Evolutionary conservation across 805 yeast species (phyloP).

Genomic region (Zygosaccharomyces siamensis): DNA sequence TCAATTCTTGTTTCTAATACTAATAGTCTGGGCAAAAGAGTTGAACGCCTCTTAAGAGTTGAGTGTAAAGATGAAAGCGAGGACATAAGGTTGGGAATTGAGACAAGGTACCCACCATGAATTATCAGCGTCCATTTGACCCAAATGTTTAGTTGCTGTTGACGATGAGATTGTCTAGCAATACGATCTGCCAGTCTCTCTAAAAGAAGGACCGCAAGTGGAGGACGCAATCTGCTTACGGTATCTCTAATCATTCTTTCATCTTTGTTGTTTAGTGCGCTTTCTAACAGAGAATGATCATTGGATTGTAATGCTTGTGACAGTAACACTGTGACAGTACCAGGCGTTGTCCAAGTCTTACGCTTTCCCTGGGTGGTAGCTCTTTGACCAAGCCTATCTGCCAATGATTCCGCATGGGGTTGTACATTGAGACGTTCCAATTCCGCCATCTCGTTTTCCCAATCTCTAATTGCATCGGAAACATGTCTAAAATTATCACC

Average conservation of each 20-base stretch:
- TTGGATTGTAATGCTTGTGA: constrained; percentile 84
- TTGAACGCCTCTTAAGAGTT: constrained; percentile 60
- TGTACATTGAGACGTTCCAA: constrained; percentile 39
- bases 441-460: constrained; percentile 39
- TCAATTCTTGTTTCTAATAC: constrained; percentile 81
- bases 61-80: constrained; percentile 60
- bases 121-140: constrained; percentile 78
- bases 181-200: constrained; percentile 56
- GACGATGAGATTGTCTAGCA: constrained; percentile 53
- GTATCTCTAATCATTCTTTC: constrained; percentile 50
- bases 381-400: constrained; percentile 41
- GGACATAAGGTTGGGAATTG: constrained; percentile 45
- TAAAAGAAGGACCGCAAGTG: constrained; percentile 51
- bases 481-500: constrained; percentile 62
- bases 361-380: constrained; percentile 20
- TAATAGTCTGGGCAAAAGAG: constrained; percentile 63
- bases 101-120: constrained; percentile 66
- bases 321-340: constrained; percentile 77
- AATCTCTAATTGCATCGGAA: constrained; percentile 40
- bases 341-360: constrained; percentile 53
- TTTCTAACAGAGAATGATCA: constrained; percentile 81
- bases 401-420: constrained; percentile 46
- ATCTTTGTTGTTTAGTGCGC: constrained; percentile 58
- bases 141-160: constrained; percentile 60
- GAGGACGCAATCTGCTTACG: constrained; percentile 51